Conservation (phyloP, 1,284 basidiomycete species). For the Trametes hirsuta region DNA sequence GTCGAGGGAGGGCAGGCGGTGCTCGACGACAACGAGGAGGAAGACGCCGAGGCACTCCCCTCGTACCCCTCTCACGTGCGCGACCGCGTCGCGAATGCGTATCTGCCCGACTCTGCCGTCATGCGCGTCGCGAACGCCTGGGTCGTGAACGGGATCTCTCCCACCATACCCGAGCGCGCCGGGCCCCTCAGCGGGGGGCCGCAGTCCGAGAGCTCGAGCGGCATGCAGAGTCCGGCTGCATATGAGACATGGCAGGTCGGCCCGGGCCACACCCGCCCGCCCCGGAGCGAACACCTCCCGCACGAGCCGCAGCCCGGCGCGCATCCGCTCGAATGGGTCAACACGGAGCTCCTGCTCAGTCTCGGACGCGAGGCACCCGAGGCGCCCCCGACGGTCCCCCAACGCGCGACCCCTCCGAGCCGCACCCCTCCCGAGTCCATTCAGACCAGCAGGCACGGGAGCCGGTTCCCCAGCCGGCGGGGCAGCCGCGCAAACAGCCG, state of each 20-base stretch:
- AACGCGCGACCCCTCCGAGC: constrained; percentile 32
- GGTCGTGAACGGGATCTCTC: constrained; percentile 46
- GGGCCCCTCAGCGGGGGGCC: constrained; percentile 11
- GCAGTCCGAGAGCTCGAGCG: constrained; percentile 30
- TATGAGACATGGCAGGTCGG: constrained; percentile 32
- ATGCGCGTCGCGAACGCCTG: constrained; percentile 71
- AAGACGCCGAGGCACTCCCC: constrained; percentile 51
- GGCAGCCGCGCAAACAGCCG: constrained; percentile 35
- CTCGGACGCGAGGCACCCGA: constrained; percentile 45
- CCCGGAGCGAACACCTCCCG: constrained; percentile 34
- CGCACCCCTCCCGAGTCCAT: constrained; percentile 29
- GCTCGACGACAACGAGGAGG: constrained; percentile 40
- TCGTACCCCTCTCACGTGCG: constrained; percentile 88
- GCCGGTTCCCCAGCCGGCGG: constrained; percentile 39
- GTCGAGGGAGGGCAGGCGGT: constrained; percentile 38
- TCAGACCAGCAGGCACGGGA: constrained; percentile 36
- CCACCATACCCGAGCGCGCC: constrained; percentile 33
- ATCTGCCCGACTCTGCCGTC: constrained; percentile 62
- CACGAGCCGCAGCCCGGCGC: constrained; percentile 29
- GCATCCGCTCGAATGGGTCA: constrained; percentile 73
- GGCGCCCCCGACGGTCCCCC: constrained; percentile 39
- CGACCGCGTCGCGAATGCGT: constrained; percentile 86
- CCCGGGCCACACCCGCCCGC: constrained; percentile 10
- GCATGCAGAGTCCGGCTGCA: constrained; percentile 33
- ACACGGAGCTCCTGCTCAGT: constrained; percentile 79